Percentiles rank a stretch among this genome's conserved stretches.
Evolutionary conservation across 345 rosid genomes (phyloP).

Genomic region (Leavenworthia alabamica): DNA sequence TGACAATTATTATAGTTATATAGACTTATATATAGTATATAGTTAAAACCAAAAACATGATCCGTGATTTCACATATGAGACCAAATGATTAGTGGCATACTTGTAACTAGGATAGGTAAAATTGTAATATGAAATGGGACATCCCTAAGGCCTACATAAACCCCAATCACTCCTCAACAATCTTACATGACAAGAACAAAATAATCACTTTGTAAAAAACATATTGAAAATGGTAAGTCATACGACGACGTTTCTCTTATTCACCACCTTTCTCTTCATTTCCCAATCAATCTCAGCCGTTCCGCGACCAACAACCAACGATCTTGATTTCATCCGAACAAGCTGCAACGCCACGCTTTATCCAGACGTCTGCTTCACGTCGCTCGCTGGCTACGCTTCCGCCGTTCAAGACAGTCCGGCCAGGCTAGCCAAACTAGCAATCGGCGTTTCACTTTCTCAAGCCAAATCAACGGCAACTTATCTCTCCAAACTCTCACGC

Average conservation of each 20-base stretch:
- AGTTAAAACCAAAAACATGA: too few relatives aligned
- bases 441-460: constrained; percentile 45
- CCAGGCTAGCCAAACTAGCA: constrained; percentile 57
- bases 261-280: constrained; percentile 29
- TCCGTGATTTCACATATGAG: too few relatives aligned
- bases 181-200: neutral
- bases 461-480: constrained; percentile 45
- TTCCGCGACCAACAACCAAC: constrained; percentile 34
- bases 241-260: constrained; percentile 23
- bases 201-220: neutral
- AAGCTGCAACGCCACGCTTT: constrained; percentile 66
- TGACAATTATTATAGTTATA: too few relatives aligned
- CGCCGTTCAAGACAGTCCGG: constrained; percentile 46
- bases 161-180: constrained; percentile 14
- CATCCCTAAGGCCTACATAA: too few relatives aligned
- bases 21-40: too few relatives aligned
- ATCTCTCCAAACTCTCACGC: constrained; percentile 54
- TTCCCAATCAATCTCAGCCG: constrained; percentile 24
- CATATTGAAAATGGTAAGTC: constrained; percentile 20
- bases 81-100: too few relatives aligned
- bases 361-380: constrained; percentile 71
- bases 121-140: too few relatives aligned
- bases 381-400: constrained; percentile 59
- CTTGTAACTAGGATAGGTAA: too few relatives aligned
- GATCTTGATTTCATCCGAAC: constrained; percentile 56